Conservation (phyloP, 805 yeast genomes). For the Yamadazyma takamatsuzukensis region DNA sequence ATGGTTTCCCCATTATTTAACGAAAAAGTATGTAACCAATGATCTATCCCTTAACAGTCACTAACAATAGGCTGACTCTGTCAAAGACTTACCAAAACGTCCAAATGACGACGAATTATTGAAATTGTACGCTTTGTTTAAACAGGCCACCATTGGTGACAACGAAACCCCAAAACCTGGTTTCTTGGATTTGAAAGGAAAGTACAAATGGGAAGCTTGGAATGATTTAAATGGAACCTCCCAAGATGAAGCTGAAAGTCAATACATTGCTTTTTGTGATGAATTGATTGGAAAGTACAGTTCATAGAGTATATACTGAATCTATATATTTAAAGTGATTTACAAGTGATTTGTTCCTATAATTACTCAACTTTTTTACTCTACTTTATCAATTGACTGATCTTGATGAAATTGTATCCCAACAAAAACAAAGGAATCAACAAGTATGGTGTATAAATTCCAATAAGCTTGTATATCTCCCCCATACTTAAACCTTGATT, state of each 20-base stretch:
- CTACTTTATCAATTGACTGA: not conserved
- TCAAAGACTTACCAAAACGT: conserved; percentile 66
- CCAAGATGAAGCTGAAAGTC: conserved; percentile 85
- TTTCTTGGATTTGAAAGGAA: conserved; percentile 86
- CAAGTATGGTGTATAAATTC: conserved; percentile 68
- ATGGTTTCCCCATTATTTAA: conserved; percentile 32
- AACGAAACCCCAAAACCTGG: conserved; percentile 86
- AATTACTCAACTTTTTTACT: not conserved
- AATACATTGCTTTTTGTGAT: conserved; percentile 68
- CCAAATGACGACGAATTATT: conserved; percentile 87
- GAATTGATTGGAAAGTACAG: conserved; percentile 49
- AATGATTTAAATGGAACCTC: conserved; percentile 78
- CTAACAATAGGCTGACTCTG: conserved; percentile 72
- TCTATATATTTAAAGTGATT: not conserved
- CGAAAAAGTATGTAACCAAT: conserved; percentile 22
- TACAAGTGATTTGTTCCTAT: too few species aligned
- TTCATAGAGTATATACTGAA: conserved; percentile 1
- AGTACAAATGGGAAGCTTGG: conserved; percentile 99
- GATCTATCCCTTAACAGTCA: conserved; percentile 9
- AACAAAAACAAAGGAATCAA: conserved; percentile 58
- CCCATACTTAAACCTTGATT: conserved; percentile 29
- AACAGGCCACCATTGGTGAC: conserved; percentile 97
- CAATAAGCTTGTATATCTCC: conserved; percentile 43
- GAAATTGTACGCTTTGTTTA: conserved; percentile 85
- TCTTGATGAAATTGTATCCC: too few species aligned